A percentile compares a stretch with the other conserved stretches of the same genome.
Evolutionary conservation across 805 yeast species (phyloP).

Genomic region (Myxozyma lipomycoides): DNA sequence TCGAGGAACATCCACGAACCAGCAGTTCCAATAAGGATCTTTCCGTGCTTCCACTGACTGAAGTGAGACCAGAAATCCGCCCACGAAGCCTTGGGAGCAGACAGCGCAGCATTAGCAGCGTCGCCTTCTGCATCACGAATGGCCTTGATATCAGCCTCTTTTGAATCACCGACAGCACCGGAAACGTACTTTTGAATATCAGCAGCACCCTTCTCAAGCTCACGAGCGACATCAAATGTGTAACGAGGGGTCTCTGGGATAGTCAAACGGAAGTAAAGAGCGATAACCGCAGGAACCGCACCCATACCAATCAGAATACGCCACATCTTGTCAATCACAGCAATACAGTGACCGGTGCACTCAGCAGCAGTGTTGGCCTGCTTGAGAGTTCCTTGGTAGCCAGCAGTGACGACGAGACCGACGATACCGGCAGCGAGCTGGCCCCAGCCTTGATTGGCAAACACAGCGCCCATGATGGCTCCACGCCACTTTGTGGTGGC

Average conservation of each 20-base stretch:
- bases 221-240: conserved; percentile 67
- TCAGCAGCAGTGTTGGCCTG: conserved; percentile 51
- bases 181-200: conserved; percentile 50
- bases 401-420: conserved; percentile 70
- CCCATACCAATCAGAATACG: conserved; percentile 87
- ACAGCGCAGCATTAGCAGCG: conserved; percentile 40
- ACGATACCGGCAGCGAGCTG: conserved; percentile 85
- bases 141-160: conserved; percentile 35
- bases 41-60: conserved; percentile 80
- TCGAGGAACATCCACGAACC: conserved; percentile 89
- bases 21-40: conserved; percentile 81
- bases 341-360: conserved; percentile 64
- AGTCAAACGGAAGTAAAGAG: conserved; percentile 84
- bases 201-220: conserved; percentile 54
- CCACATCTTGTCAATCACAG: conserved; percentile 92
- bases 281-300: conserved; percentile 79
- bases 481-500: conserved; percentile 97
- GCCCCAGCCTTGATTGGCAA: conserved; percentile 97
- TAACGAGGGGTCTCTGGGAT: conserved; percentile 95
- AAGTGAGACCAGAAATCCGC: conserved; percentile 70
- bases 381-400: conserved; percentile 60
- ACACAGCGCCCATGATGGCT: conserved; percentile 94
- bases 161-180: conserved; percentile 53
- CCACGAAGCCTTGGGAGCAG: conserved; percentile 75
- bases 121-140: conserved; percentile 13